Evolutionary conservation across 2,329 filamentous ascomycete genomes (phyloP).

Genomic region (Cercospora sojina): DNA sequence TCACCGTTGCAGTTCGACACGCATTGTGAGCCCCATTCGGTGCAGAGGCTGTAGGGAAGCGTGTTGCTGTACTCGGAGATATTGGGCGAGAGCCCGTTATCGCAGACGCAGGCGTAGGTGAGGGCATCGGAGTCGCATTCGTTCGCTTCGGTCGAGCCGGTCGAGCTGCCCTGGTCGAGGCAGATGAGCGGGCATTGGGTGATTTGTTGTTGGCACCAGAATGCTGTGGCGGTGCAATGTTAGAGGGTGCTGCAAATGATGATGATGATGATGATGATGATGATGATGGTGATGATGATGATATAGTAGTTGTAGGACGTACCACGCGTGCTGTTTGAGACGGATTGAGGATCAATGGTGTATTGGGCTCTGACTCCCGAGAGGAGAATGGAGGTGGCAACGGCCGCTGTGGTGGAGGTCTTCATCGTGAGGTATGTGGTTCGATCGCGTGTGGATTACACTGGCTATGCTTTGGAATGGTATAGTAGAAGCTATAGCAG

Average conservation of each 20-base stretch:
- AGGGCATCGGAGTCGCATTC: conserved; percentile 66
- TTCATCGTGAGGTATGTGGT: conserved; percentile 41
- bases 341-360: conserved; percentile 63
- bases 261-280: background rate
- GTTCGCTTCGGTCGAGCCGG: conserved; percentile 56
- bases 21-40: conserved; percentile 64
- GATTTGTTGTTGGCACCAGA: conserved; percentile 65
- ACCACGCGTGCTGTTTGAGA: conserved; percentile 45
- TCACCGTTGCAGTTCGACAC: conserved; percentile 56
- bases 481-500: background rate
- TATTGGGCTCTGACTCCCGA: conserved; percentile 54
- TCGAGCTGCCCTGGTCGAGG: conserved; percentile 56
- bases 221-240: conserved; percentile 20
- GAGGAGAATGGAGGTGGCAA: conserved; percentile 42
- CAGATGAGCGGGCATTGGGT: conserved; percentile 71
- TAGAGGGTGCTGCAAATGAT: background rate
- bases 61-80: conserved; percentile 75
- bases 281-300: background rate
- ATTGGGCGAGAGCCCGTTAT: conserved; percentile 65
- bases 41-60: conserved; percentile 74
- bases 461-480: background rate
- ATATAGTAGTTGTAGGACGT: conserved; percentile 1
- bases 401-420: conserved; percentile 51
- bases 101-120: conserved; percentile 71
- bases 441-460: background rate